These are phyloP conservation scores for Cystobasidium slooffiae DNA, from an alignment of 1,284 basidiomycete species.

Conservation along the genomic window DNA sequence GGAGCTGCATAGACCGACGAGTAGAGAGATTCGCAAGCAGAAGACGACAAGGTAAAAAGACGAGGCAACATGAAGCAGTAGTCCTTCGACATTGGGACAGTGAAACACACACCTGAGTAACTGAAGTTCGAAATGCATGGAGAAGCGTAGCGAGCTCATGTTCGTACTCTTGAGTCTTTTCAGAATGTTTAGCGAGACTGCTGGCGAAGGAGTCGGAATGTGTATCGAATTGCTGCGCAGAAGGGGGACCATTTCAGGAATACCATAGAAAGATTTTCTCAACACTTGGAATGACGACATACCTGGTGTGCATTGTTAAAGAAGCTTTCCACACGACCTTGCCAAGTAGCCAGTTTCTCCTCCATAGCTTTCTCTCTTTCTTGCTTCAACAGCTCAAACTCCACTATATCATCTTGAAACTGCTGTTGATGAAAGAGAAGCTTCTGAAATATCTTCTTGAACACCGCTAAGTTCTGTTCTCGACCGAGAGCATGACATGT, in stretches of 20 bases:
- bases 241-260: neutral
- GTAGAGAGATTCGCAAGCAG: neutral
- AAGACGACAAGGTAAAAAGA: neutral
- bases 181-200: too few relatives aligned
- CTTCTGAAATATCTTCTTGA: slow-evolving; percentile 1
- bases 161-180: too few relatives aligned
- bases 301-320: neutral
- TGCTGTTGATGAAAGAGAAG: slow-evolving; percentile 6
- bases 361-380: neutral
- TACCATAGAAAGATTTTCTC: neutral
- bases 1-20: neutral
- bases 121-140: too few relatives aligned
- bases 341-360: too few relatives aligned
- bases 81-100: too few relatives aligned
- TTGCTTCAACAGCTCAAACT: neutral
- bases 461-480: neutral
- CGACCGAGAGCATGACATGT: slow-evolving; percentile 3
- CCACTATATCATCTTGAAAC: neutral
- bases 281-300: neutral
- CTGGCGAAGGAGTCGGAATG: too few relatives aligned
- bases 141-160: too few relatives aligned
- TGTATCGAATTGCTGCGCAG: too few relatives aligned
- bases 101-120: too few relatives aligned
- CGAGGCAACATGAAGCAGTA: neutral
- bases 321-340: neutral